A percentile compares a stretch with the other conserved stretches of the same genome.
Conservation (phyloP, 352 stramenopile genomes). For the Nothophytophthora sp. region DNA sequence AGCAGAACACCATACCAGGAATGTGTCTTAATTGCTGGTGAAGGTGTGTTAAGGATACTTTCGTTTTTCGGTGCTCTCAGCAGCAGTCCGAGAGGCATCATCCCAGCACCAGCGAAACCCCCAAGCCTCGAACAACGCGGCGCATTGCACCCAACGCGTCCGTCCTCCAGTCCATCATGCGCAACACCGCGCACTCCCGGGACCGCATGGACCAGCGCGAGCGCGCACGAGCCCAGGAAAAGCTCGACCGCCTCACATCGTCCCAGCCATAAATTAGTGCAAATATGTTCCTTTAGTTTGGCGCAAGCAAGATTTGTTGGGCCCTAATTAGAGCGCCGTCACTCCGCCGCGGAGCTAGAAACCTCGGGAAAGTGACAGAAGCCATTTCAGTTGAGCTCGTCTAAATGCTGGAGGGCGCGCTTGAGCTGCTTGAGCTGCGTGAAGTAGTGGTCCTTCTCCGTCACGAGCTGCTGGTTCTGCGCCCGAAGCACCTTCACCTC, state of each 20-base stretch:
- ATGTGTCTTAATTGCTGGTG: no score
- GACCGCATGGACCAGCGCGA: conserved; percentile 26
- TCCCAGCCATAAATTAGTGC: neutral
- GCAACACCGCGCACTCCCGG: conserved; percentile 24
- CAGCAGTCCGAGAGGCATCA: neutral
- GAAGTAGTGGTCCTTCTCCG: conserved; percentile 75
- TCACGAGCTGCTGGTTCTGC: conserved; percentile 65
- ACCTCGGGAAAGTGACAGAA: conserved; percentile 4
- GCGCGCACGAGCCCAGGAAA: conserved; percentile 21
- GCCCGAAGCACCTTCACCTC: conserved; percentile 75
- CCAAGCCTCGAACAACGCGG: neutral
- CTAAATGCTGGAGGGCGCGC: conserved; percentile 67
- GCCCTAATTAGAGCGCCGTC: no score
- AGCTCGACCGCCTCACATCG: conserved; percentile 14
- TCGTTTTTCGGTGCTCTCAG: conserved; percentile 8
- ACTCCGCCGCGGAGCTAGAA: no score
- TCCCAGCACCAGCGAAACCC: neutral
- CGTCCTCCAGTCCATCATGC: conserved; percentile 17
- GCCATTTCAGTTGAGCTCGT: conserved; percentile 44
- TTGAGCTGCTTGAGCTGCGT: conserved; percentile 78
- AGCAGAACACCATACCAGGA: no score
- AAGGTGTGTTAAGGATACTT: no score
- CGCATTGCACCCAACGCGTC: conserved; percentile 24
- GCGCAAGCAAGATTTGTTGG: conserved; percentile 43
- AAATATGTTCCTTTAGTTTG: neutral